Conservation (phyloP, 1,284 basidiomycete genomes). For the Malassezia sp. region DNA sequence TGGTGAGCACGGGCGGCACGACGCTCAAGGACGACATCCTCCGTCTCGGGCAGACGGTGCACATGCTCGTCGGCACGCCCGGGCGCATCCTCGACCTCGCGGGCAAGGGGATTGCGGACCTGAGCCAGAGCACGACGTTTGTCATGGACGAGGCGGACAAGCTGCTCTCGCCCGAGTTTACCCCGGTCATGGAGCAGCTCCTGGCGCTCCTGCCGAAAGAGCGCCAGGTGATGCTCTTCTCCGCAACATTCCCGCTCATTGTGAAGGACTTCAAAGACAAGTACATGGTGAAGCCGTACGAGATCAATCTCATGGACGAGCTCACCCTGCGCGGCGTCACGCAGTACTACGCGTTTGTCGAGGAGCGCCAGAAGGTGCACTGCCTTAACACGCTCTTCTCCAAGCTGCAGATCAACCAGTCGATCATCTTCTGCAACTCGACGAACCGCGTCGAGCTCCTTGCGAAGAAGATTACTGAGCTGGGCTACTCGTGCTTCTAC, state of each 20-base stretch:
- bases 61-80: constrained; percentile 92
- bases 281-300: constrained; percentile 90
- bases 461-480: constrained; percentile 96
- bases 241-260: constrained; percentile 95
- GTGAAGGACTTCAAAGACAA: constrained; percentile 99
- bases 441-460: constrained; percentile 97
- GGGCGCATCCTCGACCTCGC: constrained; percentile 90
- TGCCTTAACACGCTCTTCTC: constrained; percentile 95
- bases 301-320: constrained; percentile 99
- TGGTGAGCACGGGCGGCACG: constrained; percentile 98
- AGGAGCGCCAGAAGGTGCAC: constrained; percentile 98
- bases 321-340: constrained; percentile 95
- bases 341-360: constrained; percentile 97
- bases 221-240: constrained; percentile 97
- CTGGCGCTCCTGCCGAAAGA: constrained; percentile 71
- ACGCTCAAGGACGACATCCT: constrained; percentile 96
- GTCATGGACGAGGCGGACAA: constrained; percentile 86
- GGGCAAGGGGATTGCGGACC: constrained; percentile 83
- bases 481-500: constrained; percentile 99
- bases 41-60: constrained; percentile 69
- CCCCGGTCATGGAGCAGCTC: constrained; percentile 94
- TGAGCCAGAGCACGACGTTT: constrained; percentile 86
- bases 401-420: constrained; percentile 98
- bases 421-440: constrained; percentile 98
- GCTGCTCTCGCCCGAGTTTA: constrained; percentile 90